phyloP scores from a whole-genome alignment of 1,284 basidiomycete species.

The Malassezia nana region DNA sequence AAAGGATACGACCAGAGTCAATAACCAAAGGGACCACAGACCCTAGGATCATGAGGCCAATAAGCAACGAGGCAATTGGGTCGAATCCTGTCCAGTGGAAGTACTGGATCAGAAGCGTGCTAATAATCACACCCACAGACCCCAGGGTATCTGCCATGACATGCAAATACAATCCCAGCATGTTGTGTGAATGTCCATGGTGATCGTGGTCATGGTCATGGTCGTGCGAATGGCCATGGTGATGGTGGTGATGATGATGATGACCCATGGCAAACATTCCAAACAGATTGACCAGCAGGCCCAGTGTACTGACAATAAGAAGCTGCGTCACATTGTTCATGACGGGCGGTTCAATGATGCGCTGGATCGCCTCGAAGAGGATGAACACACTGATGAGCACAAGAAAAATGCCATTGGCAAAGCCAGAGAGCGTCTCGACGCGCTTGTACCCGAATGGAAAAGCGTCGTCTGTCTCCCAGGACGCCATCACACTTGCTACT shows the following conservation, averaged over 20 bases:
- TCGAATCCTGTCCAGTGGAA: slow-evolving; percentile 99
- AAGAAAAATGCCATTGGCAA: slow-evolving; percentile 93
- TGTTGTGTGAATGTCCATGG: slow-evolving; percentile 67
- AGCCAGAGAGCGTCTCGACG: slow-evolving; percentile 98
- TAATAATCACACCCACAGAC: slow-evolving; percentile 96
- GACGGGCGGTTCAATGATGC: slow-evolving; percentile 89
- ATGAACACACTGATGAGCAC: slow-evolving; percentile 96
- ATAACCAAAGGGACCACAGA: slow-evolving; percentile 89
- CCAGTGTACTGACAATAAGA: slow-evolving; percentile 75
- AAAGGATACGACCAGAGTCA: slow-evolving; percentile 79
- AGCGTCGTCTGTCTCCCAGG: slow-evolving; percentile 83
- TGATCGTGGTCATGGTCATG: slow-evolving; percentile 53
- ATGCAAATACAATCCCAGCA: slow-evolving; percentile 91
- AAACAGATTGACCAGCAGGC: slow-evolving; percentile 86
- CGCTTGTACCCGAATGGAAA: slow-evolving; percentile 95
- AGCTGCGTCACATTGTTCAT: slow-evolving; percentile 88
- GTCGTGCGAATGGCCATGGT: slow-evolving; percentile 48
- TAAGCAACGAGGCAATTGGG: slow-evolving; percentile 92
- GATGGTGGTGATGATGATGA: slow-evolving; percentile 31
- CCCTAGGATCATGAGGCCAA: slow-evolving; percentile 85
- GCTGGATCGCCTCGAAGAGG: slow-evolving; percentile 91
- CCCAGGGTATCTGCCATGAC: slow-evolving; percentile 56
- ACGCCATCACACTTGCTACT: slow-evolving; percentile 92
- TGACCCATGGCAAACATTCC: slow-evolving; percentile 96
- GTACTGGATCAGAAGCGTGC: slow-evolving; percentile 84